Evolutionary conservation across 2,329 filamentous ascomycete genomes (phyloP).

Genomic region (Peltaster fructicola): DNA sequence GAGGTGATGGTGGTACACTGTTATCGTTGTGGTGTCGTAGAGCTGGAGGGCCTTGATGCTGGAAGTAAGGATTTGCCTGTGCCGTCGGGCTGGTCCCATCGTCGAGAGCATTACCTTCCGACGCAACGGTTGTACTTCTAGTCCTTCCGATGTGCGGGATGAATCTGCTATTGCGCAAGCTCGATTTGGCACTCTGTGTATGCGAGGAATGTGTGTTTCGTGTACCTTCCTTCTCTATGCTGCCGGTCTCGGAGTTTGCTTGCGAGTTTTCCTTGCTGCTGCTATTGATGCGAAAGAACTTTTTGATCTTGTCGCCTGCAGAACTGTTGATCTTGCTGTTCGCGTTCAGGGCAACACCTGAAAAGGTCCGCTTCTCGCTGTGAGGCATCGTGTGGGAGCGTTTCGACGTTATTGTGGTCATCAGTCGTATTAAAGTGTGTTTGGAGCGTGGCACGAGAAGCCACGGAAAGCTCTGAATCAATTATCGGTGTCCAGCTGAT

Average conservation of each 20-base stretch:
- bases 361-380: slow-evolving; percentile 31
- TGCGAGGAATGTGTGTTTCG: slow-evolving; percentile 31
- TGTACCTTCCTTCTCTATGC: slow-evolving; percentile 13
- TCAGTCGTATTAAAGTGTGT: too few relatives aligned
- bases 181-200: slow-evolving; percentile 35
- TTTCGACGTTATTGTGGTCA: too few relatives aligned
- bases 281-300: slow-evolving; percentile 49
- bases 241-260: slow-evolving; percentile 16
- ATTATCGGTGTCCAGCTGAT: too few relatives aligned
- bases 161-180: slow-evolving; percentile 73
- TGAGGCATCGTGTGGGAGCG: slow-evolving; percentile 16
- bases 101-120: slow-evolving; percentile 80
- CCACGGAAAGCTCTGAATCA: too few relatives aligned
- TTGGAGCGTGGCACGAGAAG: too few relatives aligned
- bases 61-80: slow-evolving; percentile 92
- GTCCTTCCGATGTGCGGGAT: slow-evolving; percentile 75
- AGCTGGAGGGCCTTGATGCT: slow-evolving; percentile 83
- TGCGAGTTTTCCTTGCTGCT: slow-evolving; percentile 26
- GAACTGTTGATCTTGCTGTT: slow-evolving; percentile 32
- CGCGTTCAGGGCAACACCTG: slow-evolving; percentile 24
- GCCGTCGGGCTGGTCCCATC: slow-evolving; percentile 82
- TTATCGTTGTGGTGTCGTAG: slow-evolving; percentile 88
- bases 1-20: slow-evolving; percentile 80
- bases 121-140: slow-evolving; percentile 76
- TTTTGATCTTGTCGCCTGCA: slow-evolving; percentile 46